A percentile compares a stretch with the other conserved stretches of the same genome.
phyloP scores from a whole-genome alignment of 768 basidiomycete genomes.

The Solioccasus polychromus region DNA sequence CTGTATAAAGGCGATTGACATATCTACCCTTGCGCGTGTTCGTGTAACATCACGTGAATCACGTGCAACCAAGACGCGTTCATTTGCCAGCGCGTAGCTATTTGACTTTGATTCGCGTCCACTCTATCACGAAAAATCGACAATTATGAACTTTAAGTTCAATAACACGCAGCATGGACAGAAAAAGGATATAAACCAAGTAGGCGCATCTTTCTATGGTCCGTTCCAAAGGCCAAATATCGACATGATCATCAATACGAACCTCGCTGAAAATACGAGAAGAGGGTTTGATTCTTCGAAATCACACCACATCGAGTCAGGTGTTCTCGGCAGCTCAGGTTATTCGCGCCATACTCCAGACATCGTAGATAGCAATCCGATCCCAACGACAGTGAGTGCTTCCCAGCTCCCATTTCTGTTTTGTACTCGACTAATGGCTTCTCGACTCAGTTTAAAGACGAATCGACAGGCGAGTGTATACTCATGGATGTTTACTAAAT shows the following conservation, averaged over 20 bases:
- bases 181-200: constrained; percentile 7
- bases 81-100: too few species aligned
- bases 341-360: constrained; percentile 4
- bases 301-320: constrained; percentile 14
- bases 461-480: constrained; percentile 25
- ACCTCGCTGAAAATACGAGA: constrained; percentile 3
- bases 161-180: constrained; percentile 15
- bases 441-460: constrained; percentile 7
- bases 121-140: constrained; percentile 1
- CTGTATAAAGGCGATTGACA: too few species aligned
- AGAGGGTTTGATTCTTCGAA: constrained; percentile 12
- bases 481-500: neutral
- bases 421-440: neutral
- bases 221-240: constrained; percentile 10
- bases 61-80: too few species aligned
- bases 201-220: constrained; percentile 1
- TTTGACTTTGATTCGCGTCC: too few species aligned
- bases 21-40: too few species aligned
- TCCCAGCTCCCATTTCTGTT: neutral
- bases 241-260: constrained; percentile 7
- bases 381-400: constrained; percentile 6
- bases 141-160: constrained; percentile 15
- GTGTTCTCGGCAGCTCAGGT: constrained; percentile 4
- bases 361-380: constrained; percentile 5
- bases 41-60: too few species aligned